Conservation (phyloP, 2,329 filamentous ascomycete species). For the Monilinia aucupariae region DNA sequence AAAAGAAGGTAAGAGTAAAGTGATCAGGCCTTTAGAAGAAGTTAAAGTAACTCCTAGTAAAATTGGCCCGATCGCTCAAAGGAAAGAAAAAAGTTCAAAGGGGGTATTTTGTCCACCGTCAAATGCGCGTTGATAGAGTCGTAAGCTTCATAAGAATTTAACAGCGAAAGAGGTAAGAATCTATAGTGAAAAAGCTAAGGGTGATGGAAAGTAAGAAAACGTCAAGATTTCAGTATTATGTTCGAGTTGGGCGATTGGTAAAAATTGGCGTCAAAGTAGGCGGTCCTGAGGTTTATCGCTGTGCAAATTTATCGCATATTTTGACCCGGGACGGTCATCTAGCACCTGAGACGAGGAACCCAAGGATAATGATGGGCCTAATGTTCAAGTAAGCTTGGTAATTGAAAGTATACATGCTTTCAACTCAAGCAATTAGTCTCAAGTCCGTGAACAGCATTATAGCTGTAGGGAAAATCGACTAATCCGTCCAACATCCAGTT, state of each 20-base stretch:
- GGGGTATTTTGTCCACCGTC: conserved; percentile 6
- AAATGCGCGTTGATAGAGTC: background rate
- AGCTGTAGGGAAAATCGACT: conserved; percentile 71
- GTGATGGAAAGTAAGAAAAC: background rate
- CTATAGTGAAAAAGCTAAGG: background rate
- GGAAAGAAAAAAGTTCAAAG: background rate
- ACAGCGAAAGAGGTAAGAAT: background rate
- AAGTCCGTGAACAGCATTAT: conserved; percentile 48
- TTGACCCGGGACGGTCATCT: background rate
- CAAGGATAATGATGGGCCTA: background rate
- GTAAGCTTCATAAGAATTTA: conserved; percentile 1
- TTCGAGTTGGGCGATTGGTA: background rate
- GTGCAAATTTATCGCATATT: background rate
- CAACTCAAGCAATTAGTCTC: conserved; percentile 36
- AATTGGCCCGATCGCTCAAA: background rate
- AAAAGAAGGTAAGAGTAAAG: background rate
- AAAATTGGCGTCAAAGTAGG: background rate
- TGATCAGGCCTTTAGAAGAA: background rate
- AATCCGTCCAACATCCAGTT: conserved; percentile 91
- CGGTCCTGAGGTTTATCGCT: too few species aligned
- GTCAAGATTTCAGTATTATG: background rate
- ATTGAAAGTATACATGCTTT: background rate
- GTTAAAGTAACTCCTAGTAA: background rate
- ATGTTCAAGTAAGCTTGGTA: background rate
- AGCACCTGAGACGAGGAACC: background rate